phyloP scores from a whole-genome alignment of 495 filamentous ascomycete species.

The Penicillium daleae region DNA sequence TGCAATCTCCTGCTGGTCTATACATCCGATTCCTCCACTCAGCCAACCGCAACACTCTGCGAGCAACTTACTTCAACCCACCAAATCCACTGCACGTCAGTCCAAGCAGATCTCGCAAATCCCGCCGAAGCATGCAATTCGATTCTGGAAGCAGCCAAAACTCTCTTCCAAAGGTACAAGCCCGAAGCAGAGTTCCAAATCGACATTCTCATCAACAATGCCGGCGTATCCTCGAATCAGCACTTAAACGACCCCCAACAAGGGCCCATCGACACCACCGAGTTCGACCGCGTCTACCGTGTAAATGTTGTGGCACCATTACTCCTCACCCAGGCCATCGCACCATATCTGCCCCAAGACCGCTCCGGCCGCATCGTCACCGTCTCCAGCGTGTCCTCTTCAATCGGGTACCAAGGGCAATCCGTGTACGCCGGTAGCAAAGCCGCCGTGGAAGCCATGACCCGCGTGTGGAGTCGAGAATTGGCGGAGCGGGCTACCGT shows the following conservation, averaged over 20 bases:
- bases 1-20: conserved; percentile 16
- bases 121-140: background rate
- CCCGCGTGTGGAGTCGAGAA: conserved; percentile 75
- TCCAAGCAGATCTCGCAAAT: conserved; percentile 9
- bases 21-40: background rate
- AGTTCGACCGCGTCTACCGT: conserved; percentile 67
- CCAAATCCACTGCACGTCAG: background rate
- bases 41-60: background rate
- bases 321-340: conserved; percentile 64
- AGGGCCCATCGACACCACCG: conserved; percentile 45
- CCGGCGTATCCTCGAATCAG: conserved; percentile 43
- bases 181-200: conserved; percentile 57
- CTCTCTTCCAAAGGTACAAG: conserved; percentile 39
- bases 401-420: conserved; percentile 61
- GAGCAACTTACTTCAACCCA: background rate
- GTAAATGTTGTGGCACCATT: conserved; percentile 78
- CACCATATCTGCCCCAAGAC: conserved; percentile 68
- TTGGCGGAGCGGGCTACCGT: conserved; percentile 70
- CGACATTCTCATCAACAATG: conserved; percentile 82
- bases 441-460: conserved; percentile 79
- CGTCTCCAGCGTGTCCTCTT: conserved; percentile 64
- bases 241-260: background rate
- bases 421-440: conserved; percentile 78
- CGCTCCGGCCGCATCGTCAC: conserved; percentile 73
- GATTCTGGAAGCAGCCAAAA: conserved; percentile 25